A percentile compares a stretch with the other conserved stretches of the same genome.
Evolutionary conservation across 2,329 filamentous ascomycete genomes (phyloP).

Genomic region (Coniochaeta prunicola): DNA sequence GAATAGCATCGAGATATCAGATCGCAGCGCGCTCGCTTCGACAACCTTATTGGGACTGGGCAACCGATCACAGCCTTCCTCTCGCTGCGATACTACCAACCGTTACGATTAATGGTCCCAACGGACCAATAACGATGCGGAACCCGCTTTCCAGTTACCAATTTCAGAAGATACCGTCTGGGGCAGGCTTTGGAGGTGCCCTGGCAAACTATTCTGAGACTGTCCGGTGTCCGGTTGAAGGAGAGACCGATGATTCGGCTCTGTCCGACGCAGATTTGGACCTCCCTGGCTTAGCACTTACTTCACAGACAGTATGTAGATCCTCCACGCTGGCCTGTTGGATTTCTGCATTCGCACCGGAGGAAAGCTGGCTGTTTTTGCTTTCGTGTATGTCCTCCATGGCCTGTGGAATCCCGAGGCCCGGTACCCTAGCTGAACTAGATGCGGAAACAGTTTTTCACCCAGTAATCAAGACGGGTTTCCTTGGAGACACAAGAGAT

Average conservation of each 20-base stretch:
- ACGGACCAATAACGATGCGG: conserved; percentile 17
- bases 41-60: conserved; percentile 51
- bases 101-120: conserved; percentile 15
- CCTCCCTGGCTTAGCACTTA: not conserved
- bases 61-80: conserved; percentile 32
- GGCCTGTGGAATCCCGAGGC: no score
- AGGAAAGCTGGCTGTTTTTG: no score
- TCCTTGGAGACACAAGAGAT: not conserved
- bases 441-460: no score
- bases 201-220: conserved; percentile 26
- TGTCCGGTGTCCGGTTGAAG: conserved; percentile 26
- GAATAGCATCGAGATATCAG: conserved; percentile 27
- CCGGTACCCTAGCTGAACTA: no score
- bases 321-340: no score
- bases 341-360: no score
- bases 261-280: conserved; percentile 1
- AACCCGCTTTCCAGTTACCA: conserved; percentile 48
- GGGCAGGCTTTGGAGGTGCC: conserved; percentile 16
- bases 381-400: no score
- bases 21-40: conserved; percentile 38
- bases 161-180: conserved; percentile 31
- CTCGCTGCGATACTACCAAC: conserved; percentile 22
- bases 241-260: conserved; percentile 26
- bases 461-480: no score
- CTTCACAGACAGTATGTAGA: not conserved